Percentiles rank a stretch among this genome's conserved stretches.
Conservation (phyloP, 2,329 filamentous ascomycete genomes). For the Botrytis hyacinthi region DNA sequence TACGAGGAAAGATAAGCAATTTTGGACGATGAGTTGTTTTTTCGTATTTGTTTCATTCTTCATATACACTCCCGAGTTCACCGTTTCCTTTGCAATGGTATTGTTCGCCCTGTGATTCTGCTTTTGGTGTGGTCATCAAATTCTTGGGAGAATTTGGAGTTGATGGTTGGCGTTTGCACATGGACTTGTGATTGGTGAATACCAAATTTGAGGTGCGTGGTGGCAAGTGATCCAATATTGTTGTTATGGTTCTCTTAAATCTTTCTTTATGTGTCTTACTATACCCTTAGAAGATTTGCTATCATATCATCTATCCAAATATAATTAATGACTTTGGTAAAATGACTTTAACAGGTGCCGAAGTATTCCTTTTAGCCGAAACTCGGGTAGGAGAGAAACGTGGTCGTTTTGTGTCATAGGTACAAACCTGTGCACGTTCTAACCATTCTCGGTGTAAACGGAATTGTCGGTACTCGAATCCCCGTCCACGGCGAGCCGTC, state of each 20-base stretch:
- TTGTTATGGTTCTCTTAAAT: not conserved
- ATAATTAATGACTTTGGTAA: not conserved
- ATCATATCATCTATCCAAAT: not conserved
- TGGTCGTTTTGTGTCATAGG: not conserved
- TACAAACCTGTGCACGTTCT: no score
- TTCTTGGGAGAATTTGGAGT: not conserved
- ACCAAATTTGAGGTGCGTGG: not conserved
- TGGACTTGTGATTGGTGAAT: not conserved
- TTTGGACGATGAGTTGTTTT: not conserved
- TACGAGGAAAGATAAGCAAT: conserved; percentile 8
- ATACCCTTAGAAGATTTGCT: not conserved
- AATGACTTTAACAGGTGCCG: not conserved
- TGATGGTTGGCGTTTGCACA: not conserved
- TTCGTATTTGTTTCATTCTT: conserved; percentile 2
- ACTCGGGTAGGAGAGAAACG: not conserved
- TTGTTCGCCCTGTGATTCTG: not conserved
- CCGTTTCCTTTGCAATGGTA: not conserved
- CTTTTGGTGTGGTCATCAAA: not conserved
- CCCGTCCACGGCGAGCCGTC: not conserved
- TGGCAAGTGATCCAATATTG: not conserved
- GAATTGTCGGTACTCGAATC: not conserved
- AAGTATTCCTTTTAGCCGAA: not conserved
- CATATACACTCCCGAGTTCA: not conserved
- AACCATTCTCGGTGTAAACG: not conserved
- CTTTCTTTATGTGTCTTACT: not conserved